Percentiles rank a stretch among this genome's conserved stretches.
Conservation (phyloP, 352 stramenopile genomes). For the Globisporangium orthogonon region DNA sequence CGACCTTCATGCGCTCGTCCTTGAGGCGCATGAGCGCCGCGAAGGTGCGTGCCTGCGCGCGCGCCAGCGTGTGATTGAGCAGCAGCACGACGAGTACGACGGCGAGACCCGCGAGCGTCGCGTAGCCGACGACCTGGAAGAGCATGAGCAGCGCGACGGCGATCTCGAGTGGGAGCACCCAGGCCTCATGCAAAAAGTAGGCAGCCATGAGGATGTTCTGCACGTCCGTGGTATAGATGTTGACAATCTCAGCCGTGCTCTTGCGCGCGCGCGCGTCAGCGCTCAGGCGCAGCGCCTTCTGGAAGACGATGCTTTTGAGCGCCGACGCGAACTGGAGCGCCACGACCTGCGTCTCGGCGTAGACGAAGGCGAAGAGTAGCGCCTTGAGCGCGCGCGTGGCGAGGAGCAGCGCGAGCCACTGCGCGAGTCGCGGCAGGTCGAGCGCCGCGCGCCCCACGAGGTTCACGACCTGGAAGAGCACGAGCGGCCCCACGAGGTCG, state of each 20-base stretch:
- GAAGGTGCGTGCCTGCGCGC: slow-evolving; percentile 24
- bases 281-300: slow-evolving; percentile 55
- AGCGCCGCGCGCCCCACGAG: slow-evolving; percentile 30
- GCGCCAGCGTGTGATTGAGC: slow-evolving; percentile 36
- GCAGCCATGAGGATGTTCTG: slow-evolving; percentile 47
- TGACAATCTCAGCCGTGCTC: slow-evolving; percentile 38
- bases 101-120: slow-evolving; percentile 32
- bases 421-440: slow-evolving; percentile 24
- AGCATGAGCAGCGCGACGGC: slow-evolving; percentile 40
- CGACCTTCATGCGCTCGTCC: slow-evolving; percentile 48
- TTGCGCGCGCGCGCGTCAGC: slow-evolving; percentile 21
- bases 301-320: slow-evolving; percentile 70
- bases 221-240: slow-evolving; percentile 60
- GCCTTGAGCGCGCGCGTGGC: slow-evolving; percentile 54
- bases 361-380: slow-evolving; percentile 56
- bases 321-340: slow-evolving; percentile 55
- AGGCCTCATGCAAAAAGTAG: slow-evolving; percentile 71
- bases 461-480: slow-evolving; percentile 54
- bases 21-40: slow-evolving; percentile 30
- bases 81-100: slow-evolving; percentile 33
- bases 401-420: slow-evolving; percentile 62
- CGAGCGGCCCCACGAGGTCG: slow-evolving; percentile 51
- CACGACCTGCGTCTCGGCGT: slow-evolving; percentile 52
- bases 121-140: slow-evolving; percentile 40
- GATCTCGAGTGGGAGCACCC: slow-evolving; percentile 50